Conservation (phyloP, 306 rosid species). For the Pyrus communis region DNA sequence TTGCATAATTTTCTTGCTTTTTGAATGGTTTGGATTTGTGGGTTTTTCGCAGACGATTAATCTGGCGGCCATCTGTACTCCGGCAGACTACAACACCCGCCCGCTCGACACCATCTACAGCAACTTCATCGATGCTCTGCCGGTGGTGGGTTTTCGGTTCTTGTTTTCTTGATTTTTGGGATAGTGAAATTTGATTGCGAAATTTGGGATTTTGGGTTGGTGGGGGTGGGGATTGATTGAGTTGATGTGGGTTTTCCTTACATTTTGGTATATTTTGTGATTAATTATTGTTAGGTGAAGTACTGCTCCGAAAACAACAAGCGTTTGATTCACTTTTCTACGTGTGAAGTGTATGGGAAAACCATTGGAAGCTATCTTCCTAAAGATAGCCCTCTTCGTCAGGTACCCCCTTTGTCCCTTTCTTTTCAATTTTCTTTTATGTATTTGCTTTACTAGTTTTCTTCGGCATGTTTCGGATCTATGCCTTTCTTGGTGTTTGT, state of each 20-base stretch:
- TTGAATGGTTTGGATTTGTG: not conserved
- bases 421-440: not conserved
- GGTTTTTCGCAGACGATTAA: slow-evolving; percentile 52
- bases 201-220: not conserved
- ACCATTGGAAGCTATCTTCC: slow-evolving; percentile 92
- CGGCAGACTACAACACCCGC: slow-evolving; percentile 93
- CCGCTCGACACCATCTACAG: slow-evolving; percentile 89
- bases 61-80: slow-evolving; percentile 92
- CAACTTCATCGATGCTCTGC: slow-evolving; percentile 89
- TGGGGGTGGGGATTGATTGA: slow-evolving; percentile 13
- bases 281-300: slow-evolving; percentile 47
- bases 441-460: not conserved
- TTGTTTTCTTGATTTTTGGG: not conserved
- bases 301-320: slow-evolving; percentile 83
- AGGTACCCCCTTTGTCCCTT: slow-evolving; percentile 27
- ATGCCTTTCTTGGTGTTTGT: not conserved
- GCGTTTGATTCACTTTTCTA: slow-evolving; percentile 88
- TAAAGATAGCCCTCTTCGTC: slow-evolving; percentile 82
- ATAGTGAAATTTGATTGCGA: slow-evolving; percentile 1
- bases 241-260: slow-evolving; percentile 14
- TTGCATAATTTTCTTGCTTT: not conserved
- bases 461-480: slow-evolving; percentile 8
- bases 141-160: slow-evolving; percentile 48
- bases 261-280: not conserved
- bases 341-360: slow-evolving; percentile 96